These are phyloP conservation scores for Neonectria hederae DNA, from an alignment of 2,329 filamentous ascomycete genomes.

Conservation along the genomic window DNA sequence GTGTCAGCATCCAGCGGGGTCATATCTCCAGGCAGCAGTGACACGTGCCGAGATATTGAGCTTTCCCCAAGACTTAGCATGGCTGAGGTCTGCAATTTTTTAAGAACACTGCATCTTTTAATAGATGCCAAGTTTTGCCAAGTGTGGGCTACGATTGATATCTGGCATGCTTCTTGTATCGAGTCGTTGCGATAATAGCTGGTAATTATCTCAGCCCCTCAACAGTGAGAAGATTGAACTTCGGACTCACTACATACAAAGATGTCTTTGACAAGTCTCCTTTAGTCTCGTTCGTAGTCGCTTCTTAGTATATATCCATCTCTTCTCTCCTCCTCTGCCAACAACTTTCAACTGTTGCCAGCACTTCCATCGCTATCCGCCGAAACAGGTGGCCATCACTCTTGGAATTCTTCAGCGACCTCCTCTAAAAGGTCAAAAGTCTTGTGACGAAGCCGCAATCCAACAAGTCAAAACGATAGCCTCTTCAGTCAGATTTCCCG, in stretches of 20 bases:
- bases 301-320: too few relatives aligned
- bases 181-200: too few relatives aligned
- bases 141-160: too few relatives aligned
- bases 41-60: not conserved
- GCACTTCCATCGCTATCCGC: too few relatives aligned
- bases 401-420: constrained; percentile 18
- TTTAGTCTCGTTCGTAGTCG: too few relatives aligned
- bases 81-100: not conserved
- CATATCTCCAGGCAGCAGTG: not conserved
- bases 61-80: not conserved
- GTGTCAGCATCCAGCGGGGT: not conserved
- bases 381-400: not conserved
- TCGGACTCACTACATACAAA: too few relatives aligned
- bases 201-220: too few relatives aligned
- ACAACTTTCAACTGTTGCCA: not conserved
- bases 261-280: too few relatives aligned
- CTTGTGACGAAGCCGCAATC: constrained; percentile 24
- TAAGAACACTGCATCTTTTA: not conserved
- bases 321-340: not conserved
- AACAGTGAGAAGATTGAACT: too few relatives aligned
- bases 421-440: constrained; percentile 20
- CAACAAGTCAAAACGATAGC: constrained; percentile 21
- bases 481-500: constrained; percentile 15
- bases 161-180: too few relatives aligned
- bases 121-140: not conserved